phyloP scores from a whole-genome alignment of 352 stramenopile genomes.

The Phytophthora niederhauseri region DNA sequence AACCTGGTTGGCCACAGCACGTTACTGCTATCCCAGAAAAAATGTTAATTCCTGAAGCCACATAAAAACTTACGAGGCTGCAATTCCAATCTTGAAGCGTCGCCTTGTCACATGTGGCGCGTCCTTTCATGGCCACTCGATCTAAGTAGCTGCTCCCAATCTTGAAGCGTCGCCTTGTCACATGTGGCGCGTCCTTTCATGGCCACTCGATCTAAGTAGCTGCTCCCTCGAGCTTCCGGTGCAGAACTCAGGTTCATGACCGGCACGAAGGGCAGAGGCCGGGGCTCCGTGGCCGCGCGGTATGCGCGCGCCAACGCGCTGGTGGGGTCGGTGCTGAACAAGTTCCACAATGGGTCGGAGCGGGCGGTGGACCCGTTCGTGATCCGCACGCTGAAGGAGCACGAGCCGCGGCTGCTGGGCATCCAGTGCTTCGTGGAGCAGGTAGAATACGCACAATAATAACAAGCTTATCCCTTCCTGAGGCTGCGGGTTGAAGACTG shows the following conservation, averaged over 20 bases:
- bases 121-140: no score
- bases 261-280: neutral
- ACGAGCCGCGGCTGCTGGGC: slow-evolving; percentile 63
- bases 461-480: neutral
- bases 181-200: no score
- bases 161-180: no score
- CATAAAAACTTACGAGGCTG: no score
- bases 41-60: no score
- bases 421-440: slow-evolving; percentile 81
- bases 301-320: slow-evolving; percentile 59
- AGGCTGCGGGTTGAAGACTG: slow-evolving; percentile 6
- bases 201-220: no score
- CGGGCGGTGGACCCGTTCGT: slow-evolving; percentile 74
- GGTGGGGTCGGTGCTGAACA: slow-evolving; percentile 68
- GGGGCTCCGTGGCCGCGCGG: slow-evolving; percentile 19
- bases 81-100: no score
- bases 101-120: no score
- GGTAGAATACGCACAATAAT: slow-evolving; percentile 24
- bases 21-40: no score
- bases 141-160: no score
- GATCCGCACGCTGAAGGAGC: slow-evolving; percentile 52
- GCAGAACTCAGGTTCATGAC: slow-evolving; percentile 7
- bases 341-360: slow-evolving; percentile 74
- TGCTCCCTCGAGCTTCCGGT: neutral
- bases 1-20: no score